These are phyloP conservation scores for Phytophthora hibernalis DNA, from an alignment of 352 stramenopile species.

Conservation along the genomic window DNA sequence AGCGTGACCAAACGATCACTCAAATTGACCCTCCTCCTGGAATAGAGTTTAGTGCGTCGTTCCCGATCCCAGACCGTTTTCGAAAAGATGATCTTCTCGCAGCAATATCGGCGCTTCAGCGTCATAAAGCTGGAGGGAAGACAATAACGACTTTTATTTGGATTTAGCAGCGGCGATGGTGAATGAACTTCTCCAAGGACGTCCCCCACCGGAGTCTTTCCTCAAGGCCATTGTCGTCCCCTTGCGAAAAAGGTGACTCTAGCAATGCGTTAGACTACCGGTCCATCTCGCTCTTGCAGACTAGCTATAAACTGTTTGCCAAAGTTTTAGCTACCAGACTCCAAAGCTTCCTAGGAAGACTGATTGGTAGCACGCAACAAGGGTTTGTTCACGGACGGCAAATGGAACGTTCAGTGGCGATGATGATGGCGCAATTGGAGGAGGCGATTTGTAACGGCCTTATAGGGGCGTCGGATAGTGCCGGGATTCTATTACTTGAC, in stretches of 20 bases:
- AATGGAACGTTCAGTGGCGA: neutral
- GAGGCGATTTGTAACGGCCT: too few species aligned
- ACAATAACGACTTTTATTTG: slow-evolving; percentile 8
- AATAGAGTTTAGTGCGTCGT: too few species aligned
- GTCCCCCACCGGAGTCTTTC: neutral
- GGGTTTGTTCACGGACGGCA: slow-evolving; percentile 2
- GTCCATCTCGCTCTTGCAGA: neutral
- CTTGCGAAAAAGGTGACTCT: neutral
- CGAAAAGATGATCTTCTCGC: too few species aligned
- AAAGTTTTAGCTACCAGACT: too few species aligned
- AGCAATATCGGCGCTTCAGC: neutral
- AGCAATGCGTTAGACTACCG: neutral
- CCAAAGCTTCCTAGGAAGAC: too few species aligned
- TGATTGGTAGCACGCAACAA: too few species aligned
- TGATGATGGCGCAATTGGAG: neutral
- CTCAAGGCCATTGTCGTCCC: too few species aligned
- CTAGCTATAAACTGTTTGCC: neutral
- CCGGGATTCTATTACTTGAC: too few species aligned
- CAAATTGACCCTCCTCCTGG: too few species aligned
- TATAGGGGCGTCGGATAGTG: too few species aligned
- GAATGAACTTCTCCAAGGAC: neutral
- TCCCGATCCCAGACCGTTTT: too few species aligned
- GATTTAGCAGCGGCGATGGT: neutral
- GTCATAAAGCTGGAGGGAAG: neutral
- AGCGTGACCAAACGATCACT: too few species aligned